These are phyloP conservation scores for Keithomyces neogunnii DNA, from an alignment of 2,329 filamentous ascomycete genomes.

Conservation along the genomic window DNA sequence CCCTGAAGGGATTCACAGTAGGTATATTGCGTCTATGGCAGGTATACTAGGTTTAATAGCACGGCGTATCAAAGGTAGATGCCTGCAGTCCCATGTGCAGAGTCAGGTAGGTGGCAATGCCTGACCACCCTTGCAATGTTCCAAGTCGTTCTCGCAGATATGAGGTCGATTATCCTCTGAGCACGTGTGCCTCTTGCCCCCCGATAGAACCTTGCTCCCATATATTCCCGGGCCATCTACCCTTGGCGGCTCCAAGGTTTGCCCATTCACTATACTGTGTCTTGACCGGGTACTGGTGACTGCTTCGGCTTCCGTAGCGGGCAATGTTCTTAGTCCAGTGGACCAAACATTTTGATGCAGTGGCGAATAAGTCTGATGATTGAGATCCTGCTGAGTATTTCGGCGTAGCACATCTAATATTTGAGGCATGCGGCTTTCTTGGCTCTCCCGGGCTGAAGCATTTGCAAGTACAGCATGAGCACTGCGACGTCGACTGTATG, in stretches of 20 bases:
- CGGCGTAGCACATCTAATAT: constrained; percentile 21
- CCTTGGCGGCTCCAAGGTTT: constrained; percentile 10
- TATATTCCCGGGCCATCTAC: constrained; percentile 14
- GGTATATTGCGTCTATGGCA: background rate
- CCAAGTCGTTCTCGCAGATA: constrained; percentile 19
- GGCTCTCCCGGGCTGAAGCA: constrained; percentile 4
- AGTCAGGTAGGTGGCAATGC: background rate
- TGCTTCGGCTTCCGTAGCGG: background rate
- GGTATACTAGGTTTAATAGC: too few species aligned
- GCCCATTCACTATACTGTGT: constrained; percentile 13
- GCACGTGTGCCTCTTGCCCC: constrained; percentile 15
- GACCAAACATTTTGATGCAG: constrained; percentile 8
- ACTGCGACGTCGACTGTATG: constrained; percentile 18
- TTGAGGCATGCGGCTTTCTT: constrained; percentile 13
- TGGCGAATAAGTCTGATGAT: constrained; percentile 3
- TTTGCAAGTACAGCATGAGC: constrained; percentile 9
- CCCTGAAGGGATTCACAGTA: background rate
- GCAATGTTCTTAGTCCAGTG: background rate
- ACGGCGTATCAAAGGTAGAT: background rate
- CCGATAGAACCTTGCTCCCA: constrained; percentile 13
- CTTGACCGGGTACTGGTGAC: constrained; percentile 6
- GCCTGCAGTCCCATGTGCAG: background rate
- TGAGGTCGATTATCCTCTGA: constrained; percentile 25
- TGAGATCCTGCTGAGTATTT: constrained; percentile 15
- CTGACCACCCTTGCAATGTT: background rate